A percentile compares a stretch with the other conserved stretches of the same genome.
Evolutionary conservation across 495 filamentous ascomycete species (phyloP).

Genomic region (Xylaria acuta): DNA sequence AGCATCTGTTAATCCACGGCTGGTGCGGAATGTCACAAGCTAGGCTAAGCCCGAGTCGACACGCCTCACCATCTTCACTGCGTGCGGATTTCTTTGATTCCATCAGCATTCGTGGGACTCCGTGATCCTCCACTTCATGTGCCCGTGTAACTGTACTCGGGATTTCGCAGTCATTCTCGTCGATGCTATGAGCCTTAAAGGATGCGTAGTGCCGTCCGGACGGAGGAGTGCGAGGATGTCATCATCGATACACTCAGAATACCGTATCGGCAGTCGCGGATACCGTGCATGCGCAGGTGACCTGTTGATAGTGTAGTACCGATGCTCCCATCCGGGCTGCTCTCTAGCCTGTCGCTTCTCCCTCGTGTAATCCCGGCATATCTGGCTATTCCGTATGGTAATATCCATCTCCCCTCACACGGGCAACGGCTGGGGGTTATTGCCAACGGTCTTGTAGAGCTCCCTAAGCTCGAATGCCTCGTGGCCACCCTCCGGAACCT

Average conservation of each 20-base stretch:
- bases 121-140: not conserved
- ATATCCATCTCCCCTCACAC: constrained; percentile 36
- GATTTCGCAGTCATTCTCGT: not conserved
- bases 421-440: constrained; percentile 51
- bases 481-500: constrained; percentile 78
- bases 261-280: not conserved
- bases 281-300: not conserved
- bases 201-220: too few relatives aligned
- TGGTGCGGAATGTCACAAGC: not conserved
- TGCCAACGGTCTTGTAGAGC: constrained; percentile 60
- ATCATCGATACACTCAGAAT: not conserved
- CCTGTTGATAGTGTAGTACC: not conserved
- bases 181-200: not conserved
- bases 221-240: not conserved
- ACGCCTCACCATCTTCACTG: not conserved
- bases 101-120: not conserved
- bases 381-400: not conserved
- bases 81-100: not conserved
- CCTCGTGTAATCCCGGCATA: not conserved
- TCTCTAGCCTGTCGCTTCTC: not conserved
- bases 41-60: not conserved
- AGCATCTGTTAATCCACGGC: not conserved
- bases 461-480: constrained; percentile 65
- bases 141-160: not conserved
- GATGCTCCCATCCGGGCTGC: not conserved